A percentile compares a stretch with the other conserved stretches of the same genome.
These are phyloP conservation scores for Oropetium thomaeum DNA, from an alignment of 176 grass and related monocot species.

Conservation along the genomic window DNA sequence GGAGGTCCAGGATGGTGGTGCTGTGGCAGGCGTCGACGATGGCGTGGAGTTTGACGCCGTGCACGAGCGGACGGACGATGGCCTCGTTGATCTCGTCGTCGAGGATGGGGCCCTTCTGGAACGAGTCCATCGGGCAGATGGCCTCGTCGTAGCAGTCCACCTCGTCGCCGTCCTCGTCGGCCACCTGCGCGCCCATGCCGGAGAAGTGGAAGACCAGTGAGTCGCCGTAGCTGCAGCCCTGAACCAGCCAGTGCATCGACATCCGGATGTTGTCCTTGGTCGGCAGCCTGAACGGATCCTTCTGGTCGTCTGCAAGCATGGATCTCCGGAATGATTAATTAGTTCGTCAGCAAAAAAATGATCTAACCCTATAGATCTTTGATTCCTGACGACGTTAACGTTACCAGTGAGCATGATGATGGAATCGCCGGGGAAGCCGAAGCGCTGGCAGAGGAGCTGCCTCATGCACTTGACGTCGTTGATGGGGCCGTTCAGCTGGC, in stretches of 20 bases:
- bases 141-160: slow-evolving; percentile 82
- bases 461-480: slow-evolving; percentile 88
- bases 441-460: slow-evolving; percentile 56
- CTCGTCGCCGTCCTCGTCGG: slow-evolving; percentile 66
- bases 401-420: slow-evolving; percentile 62
- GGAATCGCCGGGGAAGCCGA: slow-evolving; percentile 63
- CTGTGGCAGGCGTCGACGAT: slow-evolving; percentile 83
- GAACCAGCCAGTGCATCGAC: slow-evolving; percentile 90
- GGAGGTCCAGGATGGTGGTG: slow-evolving; percentile 74
- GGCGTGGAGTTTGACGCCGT: slow-evolving; percentile 69
- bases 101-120: slow-evolving; percentile 59
- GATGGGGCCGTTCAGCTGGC: slow-evolving; percentile 61
- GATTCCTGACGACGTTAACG: no score
- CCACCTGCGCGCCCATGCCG: slow-evolving; percentile 66
- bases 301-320: slow-evolving; percentile 81
- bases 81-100: slow-evolving; percentile 84
- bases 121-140: slow-evolving; percentile 78
- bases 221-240: slow-evolving; percentile 59
- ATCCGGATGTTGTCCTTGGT: slow-evolving; percentile 73
- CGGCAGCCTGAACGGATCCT: slow-evolving; percentile 44
- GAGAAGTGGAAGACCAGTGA: slow-evolving; percentile 97
- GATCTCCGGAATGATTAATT: no score
- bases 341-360: no score
- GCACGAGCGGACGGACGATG: slow-evolving; percentile 73
- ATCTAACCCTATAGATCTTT: no score